Percentiles rank a stretch among this genome's conserved stretches.
phyloP scores from a whole-genome alignment of 805 yeast genomes.

The Pichia nakasei region DNA sequence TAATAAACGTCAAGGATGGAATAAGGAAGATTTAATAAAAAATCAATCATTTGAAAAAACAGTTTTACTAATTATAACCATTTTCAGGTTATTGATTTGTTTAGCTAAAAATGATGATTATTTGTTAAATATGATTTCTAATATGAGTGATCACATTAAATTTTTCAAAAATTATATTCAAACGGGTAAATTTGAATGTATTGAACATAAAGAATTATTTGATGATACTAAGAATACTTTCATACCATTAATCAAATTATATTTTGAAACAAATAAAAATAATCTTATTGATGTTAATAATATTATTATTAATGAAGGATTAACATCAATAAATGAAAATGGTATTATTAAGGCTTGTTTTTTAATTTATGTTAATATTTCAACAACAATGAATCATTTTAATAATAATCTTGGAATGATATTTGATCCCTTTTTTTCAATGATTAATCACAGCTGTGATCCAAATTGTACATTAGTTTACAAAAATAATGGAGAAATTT shows the following conservation, averaged over 20 bases:
- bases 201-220: slow-evolving; percentile 11
- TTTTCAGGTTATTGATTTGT: slow-evolving; percentile 3
- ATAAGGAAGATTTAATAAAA: not conserved
- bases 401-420: slow-evolving; percentile 26
- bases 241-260: slow-evolving; percentile 8
- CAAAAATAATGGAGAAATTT: slow-evolving; percentile 12
- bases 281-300: not conserved
- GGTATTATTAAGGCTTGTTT: slow-evolving; percentile 15
- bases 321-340: slow-evolving; percentile 2
- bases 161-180: slow-evolving; percentile 5
- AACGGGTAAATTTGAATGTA: not conserved
- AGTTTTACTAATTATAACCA: slow-evolving; percentile 1
- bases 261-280: not conserved
- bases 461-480: slow-evolving; percentile 27
- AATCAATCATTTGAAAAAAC: not conserved
- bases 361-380: slow-evolving; percentile 25
- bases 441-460: slow-evolving; percentile 34
- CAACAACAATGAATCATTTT: slow-evolving; percentile 20
- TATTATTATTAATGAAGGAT: too few species aligned
- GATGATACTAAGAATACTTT: slow-evolving; percentile 11
- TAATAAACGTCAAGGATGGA: not conserved
- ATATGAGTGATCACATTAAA: slow-evolving; percentile 19
- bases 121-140: not conserved
- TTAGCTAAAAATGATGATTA: not conserved
- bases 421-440: slow-evolving; percentile 30